Percentiles rank a stretch among this genome's conserved stretches.
These are phyloP conservation scores for Phytophthora fragariaefolia DNA, from an alignment of 352 stramenopile species.

Conservation along the genomic window DNA sequence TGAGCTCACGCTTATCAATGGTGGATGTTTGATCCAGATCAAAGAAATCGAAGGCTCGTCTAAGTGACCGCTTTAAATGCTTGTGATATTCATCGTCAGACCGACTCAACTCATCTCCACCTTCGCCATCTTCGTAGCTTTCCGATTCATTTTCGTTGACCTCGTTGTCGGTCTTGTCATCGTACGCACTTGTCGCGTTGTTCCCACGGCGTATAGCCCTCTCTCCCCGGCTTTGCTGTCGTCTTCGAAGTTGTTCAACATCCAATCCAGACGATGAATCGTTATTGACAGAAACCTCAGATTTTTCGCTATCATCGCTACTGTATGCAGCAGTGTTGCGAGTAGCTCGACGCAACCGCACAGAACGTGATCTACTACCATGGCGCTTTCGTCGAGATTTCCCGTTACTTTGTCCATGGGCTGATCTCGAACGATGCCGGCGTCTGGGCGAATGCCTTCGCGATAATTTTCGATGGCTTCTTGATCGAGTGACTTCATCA, in stretches of 20 bases:
- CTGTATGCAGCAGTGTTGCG: constrained; percentile 3
- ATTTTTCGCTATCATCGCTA: constrained; percentile 6
- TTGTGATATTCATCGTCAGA: constrained; percentile 73
- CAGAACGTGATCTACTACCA: constrained; percentile 17
- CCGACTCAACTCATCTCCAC: constrained; percentile 29
- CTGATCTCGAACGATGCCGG: constrained; percentile 5
- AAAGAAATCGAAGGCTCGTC: constrained; percentile 81
- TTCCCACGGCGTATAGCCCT: constrained; percentile 5
- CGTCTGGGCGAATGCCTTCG: constrained; percentile 7
- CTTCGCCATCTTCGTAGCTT: constrained; percentile 28
- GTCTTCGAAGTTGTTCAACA: constrained; percentile 41
- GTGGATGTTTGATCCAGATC: constrained; percentile 72
- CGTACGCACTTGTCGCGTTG: constrained; percentile 1
- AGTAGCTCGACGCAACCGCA: constrained; percentile 1
- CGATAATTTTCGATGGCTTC: constrained; percentile 11
- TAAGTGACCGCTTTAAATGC: constrained; percentile 64
- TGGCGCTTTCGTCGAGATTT: constrained; percentile 17
- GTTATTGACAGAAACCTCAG: constrained; percentile 24
- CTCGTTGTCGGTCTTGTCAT: constrained; percentile 16
- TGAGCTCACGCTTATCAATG: constrained; percentile 76
- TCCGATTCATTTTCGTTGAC: constrained; percentile 1
- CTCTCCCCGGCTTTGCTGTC: constrained; percentile 30
- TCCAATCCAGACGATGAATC: constrained; percentile 52
- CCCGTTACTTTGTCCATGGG: constrained; percentile 1
- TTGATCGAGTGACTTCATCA: constrained; percentile 2